These are phyloP conservation scores for Meredithiella fracta DNA, from an alignment of 2,329 filamentous ascomycete species.

Conservation along the genomic window DNA sequence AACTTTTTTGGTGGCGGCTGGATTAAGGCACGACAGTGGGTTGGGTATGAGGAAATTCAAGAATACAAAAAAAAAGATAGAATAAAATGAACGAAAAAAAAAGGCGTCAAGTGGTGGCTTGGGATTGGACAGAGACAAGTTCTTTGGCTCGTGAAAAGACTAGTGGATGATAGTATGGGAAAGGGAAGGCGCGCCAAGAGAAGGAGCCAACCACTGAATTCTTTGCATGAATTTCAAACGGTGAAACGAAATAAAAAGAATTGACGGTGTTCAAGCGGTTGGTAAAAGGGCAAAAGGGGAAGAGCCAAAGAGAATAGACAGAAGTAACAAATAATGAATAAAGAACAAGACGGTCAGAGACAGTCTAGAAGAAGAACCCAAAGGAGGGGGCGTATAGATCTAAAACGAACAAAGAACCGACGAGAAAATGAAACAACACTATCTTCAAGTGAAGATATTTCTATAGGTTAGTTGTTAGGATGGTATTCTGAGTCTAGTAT, in stretches of 20 bases:
- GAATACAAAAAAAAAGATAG: slow-evolving; percentile 1
- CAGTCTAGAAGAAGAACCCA: neutral
- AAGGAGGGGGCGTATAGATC: neutral
- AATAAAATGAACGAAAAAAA: neutral
- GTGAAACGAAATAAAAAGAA: slow-evolving; percentile 2
- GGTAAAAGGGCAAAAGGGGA: neutral
- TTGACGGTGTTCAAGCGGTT: neutral
- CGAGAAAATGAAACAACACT: too few relatives aligned
- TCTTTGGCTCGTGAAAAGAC: neutral
- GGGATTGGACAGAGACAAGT: neutral
- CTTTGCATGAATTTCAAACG: slow-evolving; percentile 3
- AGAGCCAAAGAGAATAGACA: neutral
- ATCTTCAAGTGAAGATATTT: too few relatives aligned
- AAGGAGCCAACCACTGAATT: neutral
- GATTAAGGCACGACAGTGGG: neutral
- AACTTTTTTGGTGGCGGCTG: neutral
- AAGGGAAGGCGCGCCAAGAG: slow-evolving; percentile 2
- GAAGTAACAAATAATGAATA: neutral
- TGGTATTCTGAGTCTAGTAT: too few relatives aligned
- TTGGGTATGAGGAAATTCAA: neutral
- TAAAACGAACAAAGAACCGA: neutral
- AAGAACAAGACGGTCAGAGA: neutral
- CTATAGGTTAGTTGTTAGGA: too few relatives aligned
- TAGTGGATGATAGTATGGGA: slow-evolving; percentile 1
- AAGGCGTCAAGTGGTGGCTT: slow-evolving; percentile 3